Evolutionary conservation across 2,329 filamentous ascomycete genomes (phyloP).

Genomic region (Fusarium dimerum): DNA sequence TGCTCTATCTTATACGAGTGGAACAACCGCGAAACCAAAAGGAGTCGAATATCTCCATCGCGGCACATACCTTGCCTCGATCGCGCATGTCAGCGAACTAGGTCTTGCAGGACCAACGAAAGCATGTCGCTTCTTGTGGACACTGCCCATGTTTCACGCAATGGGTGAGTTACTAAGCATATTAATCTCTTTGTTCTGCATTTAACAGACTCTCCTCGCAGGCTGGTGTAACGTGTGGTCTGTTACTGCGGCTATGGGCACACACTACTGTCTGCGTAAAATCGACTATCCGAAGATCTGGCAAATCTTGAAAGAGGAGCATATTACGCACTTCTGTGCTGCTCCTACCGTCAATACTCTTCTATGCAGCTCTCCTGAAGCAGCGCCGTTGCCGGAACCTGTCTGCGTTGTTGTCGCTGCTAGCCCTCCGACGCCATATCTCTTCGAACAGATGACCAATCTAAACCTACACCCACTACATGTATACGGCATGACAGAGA

Average conservation of each 20-base stretch:
- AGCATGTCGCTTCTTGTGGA: constrained; percentile 82
- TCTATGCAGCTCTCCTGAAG: constrained; percentile 78
- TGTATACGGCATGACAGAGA: constrained; percentile 86
- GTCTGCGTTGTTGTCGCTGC: constrained; percentile 92
- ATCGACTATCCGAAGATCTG: constrained; percentile 95
- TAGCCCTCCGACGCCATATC: constrained; percentile 81
- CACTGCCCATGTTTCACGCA: constrained; percentile 77
- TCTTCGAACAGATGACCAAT: constrained; percentile 84
- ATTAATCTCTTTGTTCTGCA: not conserved
- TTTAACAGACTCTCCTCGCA: constrained; percentile 60
- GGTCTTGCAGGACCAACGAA: constrained; percentile 70
- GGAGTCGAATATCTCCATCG: constrained; percentile 92
- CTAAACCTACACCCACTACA: constrained; percentile 90
- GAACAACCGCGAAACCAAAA: constrained; percentile 89
- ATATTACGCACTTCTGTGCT: constrained; percentile 92
- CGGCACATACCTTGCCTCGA: constrained; percentile 78
- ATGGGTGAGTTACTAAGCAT: not conserved
- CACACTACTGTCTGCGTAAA: constrained; percentile 91
- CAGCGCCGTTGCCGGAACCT: constrained; percentile 65
- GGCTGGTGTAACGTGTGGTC: constrained; percentile 94
- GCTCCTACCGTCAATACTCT: constrained; percentile 96
- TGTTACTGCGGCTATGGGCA: constrained; percentile 89
- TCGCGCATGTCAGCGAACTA: constrained; percentile 87
- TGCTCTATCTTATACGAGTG: constrained; percentile 90
- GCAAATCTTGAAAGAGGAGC: constrained; percentile 81